Conservation (phyloP, 768 basidiomycete species). For the Mycena galopus region DNA sequence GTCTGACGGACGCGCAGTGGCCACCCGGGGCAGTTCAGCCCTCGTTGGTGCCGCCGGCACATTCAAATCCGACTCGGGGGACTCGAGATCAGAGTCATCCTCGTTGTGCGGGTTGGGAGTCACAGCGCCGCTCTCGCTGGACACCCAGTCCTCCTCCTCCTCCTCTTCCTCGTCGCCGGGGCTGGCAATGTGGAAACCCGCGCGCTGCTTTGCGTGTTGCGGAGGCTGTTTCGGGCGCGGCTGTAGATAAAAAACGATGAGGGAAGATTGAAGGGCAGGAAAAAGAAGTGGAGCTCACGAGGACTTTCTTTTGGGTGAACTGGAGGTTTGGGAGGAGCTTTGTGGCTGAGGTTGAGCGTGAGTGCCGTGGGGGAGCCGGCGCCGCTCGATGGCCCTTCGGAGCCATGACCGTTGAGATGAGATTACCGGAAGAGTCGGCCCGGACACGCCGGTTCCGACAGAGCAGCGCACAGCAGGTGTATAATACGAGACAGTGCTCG, state of each 20-base stretch:
- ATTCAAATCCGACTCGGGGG: slow-evolving; percentile 21
- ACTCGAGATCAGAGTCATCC: slow-evolving; percentile 54
- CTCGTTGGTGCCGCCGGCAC: not conserved
- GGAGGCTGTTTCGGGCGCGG: slow-evolving; percentile 41
- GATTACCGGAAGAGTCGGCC: not conserved
- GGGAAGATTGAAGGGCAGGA: slow-evolving; percentile 22
- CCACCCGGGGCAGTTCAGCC: slow-evolving; percentile 47
- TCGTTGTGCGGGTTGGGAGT: slow-evolving; percentile 64
- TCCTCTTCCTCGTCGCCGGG: slow-evolving; percentile 55
- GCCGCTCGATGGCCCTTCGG: slow-evolving; percentile 41
- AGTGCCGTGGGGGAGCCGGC: slow-evolving; percentile 68
- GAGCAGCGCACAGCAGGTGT: no score
- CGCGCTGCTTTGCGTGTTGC: slow-evolving; percentile 51
- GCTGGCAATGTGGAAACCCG: slow-evolving; percentile 71
- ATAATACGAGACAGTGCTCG: no score
- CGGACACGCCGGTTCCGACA: not conserved
- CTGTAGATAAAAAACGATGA: slow-evolving; percentile 20
- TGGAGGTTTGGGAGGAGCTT: slow-evolving; percentile 73
- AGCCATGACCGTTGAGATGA: not conserved
- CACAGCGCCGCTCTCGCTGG: slow-evolving; percentile 80
- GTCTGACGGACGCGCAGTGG: slow-evolving; percentile 54
- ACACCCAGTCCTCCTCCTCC: slow-evolving; percentile 72
- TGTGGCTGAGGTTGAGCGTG: slow-evolving; percentile 73
- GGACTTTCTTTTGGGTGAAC: slow-evolving; percentile 73
- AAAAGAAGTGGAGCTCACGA: slow-evolving; percentile 26